phyloP scores from a whole-genome alignment of 2,329 filamentous ascomycete species.

The Epichloe sylvatica region DNA sequence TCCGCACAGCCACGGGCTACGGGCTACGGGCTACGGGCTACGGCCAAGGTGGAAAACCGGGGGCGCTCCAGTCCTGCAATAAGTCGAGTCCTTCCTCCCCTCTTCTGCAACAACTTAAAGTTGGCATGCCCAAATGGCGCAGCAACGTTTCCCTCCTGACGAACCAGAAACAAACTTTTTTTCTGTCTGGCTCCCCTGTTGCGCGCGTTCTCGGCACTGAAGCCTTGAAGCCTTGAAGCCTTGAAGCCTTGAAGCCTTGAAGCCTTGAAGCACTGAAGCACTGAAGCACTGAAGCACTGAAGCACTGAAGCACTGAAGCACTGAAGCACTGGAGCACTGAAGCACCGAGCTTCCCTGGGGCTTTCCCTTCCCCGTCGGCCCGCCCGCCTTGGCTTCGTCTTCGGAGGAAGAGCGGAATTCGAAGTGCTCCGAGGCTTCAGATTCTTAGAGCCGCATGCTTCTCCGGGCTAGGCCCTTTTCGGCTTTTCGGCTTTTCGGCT shows the following conservation, averaged over 20 bases:
- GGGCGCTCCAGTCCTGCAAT: neutral
- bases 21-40: neutral
- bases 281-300: neutral
- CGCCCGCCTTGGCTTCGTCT: slow-evolving; percentile 3
- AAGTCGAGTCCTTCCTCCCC: too few species aligned
- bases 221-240: neutral
- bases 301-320: neutral
- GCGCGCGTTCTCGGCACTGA: neutral
- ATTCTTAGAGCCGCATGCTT: neutral
- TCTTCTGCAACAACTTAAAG: too few species aligned
- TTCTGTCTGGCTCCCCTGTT: too few species aligned
- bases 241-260: too few species aligned
- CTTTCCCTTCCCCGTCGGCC: neutral
- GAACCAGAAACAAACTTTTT: too few species aligned
- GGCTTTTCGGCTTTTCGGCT: too few species aligned
- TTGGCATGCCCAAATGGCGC: too few species aligned
- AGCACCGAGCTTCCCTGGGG: neutral
- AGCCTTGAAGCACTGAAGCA: neutral
- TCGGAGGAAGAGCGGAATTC: slow-evolving; percentile 11
- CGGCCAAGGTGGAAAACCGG: neutral
- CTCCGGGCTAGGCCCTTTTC: too few species aligned
- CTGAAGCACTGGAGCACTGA: neutral
- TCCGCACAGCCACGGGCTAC: too few species aligned
- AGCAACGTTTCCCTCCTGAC: too few species aligned
- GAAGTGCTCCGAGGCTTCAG: slow-evolving; percentile 10